Conservation (phyloP, 177 flowering plant genomes). For the Vitis hybrid region DNA sequence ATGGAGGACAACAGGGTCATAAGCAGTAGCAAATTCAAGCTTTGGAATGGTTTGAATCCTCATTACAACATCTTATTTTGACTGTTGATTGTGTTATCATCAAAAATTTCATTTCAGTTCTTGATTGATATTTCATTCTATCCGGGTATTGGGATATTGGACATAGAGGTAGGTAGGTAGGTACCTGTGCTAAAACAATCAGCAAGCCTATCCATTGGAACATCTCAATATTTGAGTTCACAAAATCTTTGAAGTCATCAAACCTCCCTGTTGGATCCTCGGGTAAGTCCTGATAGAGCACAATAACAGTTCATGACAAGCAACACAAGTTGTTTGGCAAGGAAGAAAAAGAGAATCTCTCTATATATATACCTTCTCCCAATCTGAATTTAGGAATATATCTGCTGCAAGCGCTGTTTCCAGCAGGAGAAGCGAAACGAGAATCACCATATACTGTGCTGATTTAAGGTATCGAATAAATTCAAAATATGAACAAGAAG, state of each 20-base stretch:
- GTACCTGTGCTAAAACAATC: constrained; percentile 62
- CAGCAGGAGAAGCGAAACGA: constrained; percentile 22
- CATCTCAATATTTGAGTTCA: constrained; percentile 56
- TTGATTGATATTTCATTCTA: too few relatives aligned
- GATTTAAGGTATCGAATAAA: constrained; percentile 6
- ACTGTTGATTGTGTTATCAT: neutral
- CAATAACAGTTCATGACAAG: neutral
- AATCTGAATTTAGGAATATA: constrained; percentile 31
- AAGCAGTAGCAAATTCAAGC: neutral
- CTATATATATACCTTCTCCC: constrained; percentile 35
- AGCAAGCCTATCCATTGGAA: constrained; percentile 70
- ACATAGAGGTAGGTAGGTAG: neutral
- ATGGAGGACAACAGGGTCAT: neutral
- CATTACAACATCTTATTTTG: neutral
- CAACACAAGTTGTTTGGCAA: neutral
- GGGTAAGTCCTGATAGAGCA: constrained; percentile 35
- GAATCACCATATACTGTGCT: constrained; percentile 23
- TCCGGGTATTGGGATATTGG: too few relatives aligned
- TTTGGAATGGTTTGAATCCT: neutral
- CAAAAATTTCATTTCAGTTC: neutral
- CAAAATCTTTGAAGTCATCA: constrained; percentile 47
- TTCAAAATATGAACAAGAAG: too few relatives aligned
- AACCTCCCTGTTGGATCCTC: constrained; percentile 42
- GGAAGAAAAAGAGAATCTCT: neutral
- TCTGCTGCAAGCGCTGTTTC: constrained; percentile 30